Base-by-base conservation (phyloP, 2,329 filamentous ascomycete genomes). In the Trichoderma atroviride region DNA sequence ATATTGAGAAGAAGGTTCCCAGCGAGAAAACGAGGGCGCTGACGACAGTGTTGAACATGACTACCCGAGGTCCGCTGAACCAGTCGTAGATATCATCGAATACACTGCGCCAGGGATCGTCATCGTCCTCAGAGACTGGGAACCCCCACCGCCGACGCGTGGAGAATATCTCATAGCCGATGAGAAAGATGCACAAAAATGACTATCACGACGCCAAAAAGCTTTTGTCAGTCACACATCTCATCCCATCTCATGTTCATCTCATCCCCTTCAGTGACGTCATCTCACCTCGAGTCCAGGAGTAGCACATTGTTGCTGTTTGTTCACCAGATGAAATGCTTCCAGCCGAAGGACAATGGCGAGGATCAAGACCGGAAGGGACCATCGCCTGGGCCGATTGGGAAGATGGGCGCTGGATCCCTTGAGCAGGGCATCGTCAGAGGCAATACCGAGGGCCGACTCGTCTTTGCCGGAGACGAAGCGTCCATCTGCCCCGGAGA, bases 301-400 rank as follows among this genome's bases (percentile, higher is more conserved):
- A 14, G 76, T 78, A 7, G 84, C 80, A 73, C 86, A 88, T 75
- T 87, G 85, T 43, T 85, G 80, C 69, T 83, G 80, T 31, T 77
- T 76, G 16, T 83, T 80, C 1, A 86, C 81, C 37, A 76, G 78
- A 63, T 85, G 80, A 43, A 84, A 83, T 2, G 84, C 74, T 70
- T 86, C 84, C 19, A 87, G 74, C 5, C 86, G 82, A 10, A 84
- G 37, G 2, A 85, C 77, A 57, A 87, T 78, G 35, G 81, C 81
- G 5, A 80, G 52, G 10, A 85, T 76, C 19, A 87, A 74, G 14
- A 80, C 75, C 1, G 83, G 81, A 2, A 85, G 72, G 57, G 83
- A 84, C 68, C 81, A 83, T 13, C 82, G 79, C 43, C 82, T 80
- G 22, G 86, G 85, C 24, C 85, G 80, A 37, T 81, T 79, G 5